Base-by-base conservation (phyloP, 345 rosid species). In the Eucalyptus decipiens region DNA sequence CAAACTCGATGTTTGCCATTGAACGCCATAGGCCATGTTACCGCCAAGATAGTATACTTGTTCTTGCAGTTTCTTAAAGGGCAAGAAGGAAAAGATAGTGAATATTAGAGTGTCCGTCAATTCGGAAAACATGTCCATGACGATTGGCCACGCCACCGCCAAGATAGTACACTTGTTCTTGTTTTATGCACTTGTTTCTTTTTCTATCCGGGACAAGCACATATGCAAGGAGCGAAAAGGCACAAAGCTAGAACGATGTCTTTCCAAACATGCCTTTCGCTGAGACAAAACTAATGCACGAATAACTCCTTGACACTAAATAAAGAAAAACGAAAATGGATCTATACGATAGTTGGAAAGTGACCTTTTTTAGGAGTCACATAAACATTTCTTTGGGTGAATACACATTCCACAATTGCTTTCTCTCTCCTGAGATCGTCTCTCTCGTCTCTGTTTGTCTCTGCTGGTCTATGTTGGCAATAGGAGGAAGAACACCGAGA, bases 61-160 rank as follows among this genome's bases (percentile, higher is more conserved):
- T 93, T 48, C 90, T 89, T 11, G 90, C 92, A 1, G 94, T 93
- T 37, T 93, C 91, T 18, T 89, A 92, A 95, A 95, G 7, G 95
- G 88, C 43, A 93, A 72, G 49, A 28, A 86, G 28, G 94, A 91
- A 6, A 92, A 18, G 17, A 93, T 94, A 24, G 48, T 4, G 30
- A 86, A 2, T 6, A 93, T 72, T 3, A 92, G 34, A 13, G 88
- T 54, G 47, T 89, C 88, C 1, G 91, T 23, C 18, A 94, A 87
- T 45, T 5, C 32, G 11, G 83, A 86, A 60, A 94, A 67, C 69
- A 47, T 67, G 88, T 91, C 93, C 50, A 5, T 21, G 45, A 17
- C 7, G 81, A 72, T 24, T 34, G 13, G 45, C 12, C 23, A 8
- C 17, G 45, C 45, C 45, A 43, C 45, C 45, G 8, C 45, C 45